These are phyloP conservation scores for Camellia granthamiana DNA, from an alignment of 148 eudicot genomes.

Conservation along the genomic window DNA sequence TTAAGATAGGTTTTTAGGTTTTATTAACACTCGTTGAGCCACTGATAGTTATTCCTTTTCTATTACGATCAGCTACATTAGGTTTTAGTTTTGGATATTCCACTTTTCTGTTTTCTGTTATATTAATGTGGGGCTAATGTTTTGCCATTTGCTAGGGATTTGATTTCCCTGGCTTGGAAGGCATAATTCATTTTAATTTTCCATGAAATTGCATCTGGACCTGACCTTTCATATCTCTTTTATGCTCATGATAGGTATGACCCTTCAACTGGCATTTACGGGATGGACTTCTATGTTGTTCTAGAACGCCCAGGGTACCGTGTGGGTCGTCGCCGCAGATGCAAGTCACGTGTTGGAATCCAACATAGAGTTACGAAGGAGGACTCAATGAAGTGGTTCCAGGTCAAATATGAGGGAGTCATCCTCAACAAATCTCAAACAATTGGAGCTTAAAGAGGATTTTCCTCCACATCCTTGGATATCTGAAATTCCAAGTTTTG, in stretches of 20 bases:
- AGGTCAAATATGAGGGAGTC: constrained; percentile 46
- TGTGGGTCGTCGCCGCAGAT: constrained; percentile 41
- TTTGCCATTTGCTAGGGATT: not conserved
- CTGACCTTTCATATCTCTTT: not conserved
- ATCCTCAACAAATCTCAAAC: constrained; percentile 44
- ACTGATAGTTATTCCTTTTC: not conserved
- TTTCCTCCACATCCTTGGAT: not conserved
- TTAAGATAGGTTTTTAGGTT: not conserved
- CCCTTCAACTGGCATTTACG: constrained; percentile 45
- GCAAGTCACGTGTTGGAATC: constrained; percentile 46
- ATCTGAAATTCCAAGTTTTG: not conserved
- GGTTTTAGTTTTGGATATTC: not conserved
- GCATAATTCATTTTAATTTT: not conserved
- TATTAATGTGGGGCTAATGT: not conserved
- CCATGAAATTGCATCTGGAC: not conserved
- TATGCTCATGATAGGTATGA: constrained; percentile 32
- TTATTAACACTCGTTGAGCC: not conserved
- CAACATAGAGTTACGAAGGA: constrained; percentile 43
- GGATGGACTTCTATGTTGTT: constrained; percentile 49
- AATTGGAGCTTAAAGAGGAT: not conserved
- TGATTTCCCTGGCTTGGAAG: not conserved
- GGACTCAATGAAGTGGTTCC: constrained; percentile 47
- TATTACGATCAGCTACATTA: not conserved
- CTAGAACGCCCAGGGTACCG: constrained; percentile 45
- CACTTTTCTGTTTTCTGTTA: not conserved